Percentiles rank a stretch among this genome's conserved stretches.
These are phyloP conservation scores for Hyphopichia fennica DNA, from an alignment of 1,139 yeast species.

Conservation along the genomic window DNA sequence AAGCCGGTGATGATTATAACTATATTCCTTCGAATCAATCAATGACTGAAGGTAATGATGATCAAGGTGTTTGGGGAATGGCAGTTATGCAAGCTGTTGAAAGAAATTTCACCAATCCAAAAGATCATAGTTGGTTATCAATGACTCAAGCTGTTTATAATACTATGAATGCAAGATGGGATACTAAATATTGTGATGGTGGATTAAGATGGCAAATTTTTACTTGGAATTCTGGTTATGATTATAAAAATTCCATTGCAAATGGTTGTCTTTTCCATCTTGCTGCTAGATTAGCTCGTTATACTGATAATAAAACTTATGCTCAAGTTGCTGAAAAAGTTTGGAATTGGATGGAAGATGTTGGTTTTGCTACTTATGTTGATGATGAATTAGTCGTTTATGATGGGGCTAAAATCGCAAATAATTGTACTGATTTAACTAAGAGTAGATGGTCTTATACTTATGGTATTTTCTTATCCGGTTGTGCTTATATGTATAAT, in stretches of 20 bases:
- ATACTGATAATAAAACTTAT: constrained; percentile 63
- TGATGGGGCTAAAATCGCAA: constrained; percentile 68
- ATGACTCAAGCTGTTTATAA: constrained; percentile 76
- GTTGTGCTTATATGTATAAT: constrained; percentile 71
- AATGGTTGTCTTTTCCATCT: constrained; percentile 77
- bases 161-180: constrained; percentile 79
- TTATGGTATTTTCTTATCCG: constrained; percentile 72
- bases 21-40: constrained; percentile 61
- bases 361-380: constrained; percentile 45
- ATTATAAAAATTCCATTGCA: constrained; percentile 76
- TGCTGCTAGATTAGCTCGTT: constrained; percentile 76
- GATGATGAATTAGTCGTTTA: constrained; percentile 48
- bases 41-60: constrained; percentile 69
- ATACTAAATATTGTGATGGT: constrained; percentile 59
- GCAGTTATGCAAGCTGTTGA: constrained; percentile 63
- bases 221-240: constrained; percentile 73
- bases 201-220: constrained; percentile 88
- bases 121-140: constrained; percentile 61
- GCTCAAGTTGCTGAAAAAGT: constrained; percentile 63
- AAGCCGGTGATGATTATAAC: constrained; percentile 53
- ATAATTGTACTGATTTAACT: constrained; percentile 57
- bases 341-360: constrained; percentile 67
- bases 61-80: constrained; percentile 71
- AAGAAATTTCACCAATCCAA: constrained; percentile 54
- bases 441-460: constrained; percentile 73